phyloP scores from a whole-genome alignment of 164 flowering plant species.

The Annona cherimola region DNA sequence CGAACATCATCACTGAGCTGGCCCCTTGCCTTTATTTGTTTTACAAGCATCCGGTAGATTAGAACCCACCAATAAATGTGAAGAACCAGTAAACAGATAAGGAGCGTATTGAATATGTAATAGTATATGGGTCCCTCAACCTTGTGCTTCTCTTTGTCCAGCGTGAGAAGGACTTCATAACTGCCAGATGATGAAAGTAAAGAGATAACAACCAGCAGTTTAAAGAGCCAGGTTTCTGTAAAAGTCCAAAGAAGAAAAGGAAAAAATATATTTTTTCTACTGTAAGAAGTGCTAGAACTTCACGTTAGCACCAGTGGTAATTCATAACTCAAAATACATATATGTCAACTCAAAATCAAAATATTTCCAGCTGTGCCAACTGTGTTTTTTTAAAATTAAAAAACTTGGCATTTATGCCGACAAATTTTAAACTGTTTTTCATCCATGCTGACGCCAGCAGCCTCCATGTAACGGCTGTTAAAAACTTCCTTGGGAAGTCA shows the following conservation, averaged over 20 bases:
- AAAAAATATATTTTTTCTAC: not conserved
- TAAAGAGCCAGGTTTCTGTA: not conserved
- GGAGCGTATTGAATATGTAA: slow-evolving; percentile 77
- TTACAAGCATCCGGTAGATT: slow-evolving; percentile 83
- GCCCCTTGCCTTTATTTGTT: slow-evolving; percentile 83
- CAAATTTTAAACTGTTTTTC: too few relatives aligned
- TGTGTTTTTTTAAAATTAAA: too few relatives aligned
- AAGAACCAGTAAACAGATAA: slow-evolving; percentile 77
- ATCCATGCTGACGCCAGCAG: too few relatives aligned
- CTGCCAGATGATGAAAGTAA: slow-evolving; percentile 34
- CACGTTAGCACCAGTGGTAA: too few relatives aligned
- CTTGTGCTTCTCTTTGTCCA: slow-evolving; percentile 65
- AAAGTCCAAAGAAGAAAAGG: not conserved
- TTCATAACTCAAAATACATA: not conserved
- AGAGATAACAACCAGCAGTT: not conserved
- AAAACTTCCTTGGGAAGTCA: too few relatives aligned
- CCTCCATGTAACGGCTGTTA: too few relatives aligned
- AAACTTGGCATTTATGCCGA: too few relatives aligned
- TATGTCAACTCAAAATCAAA: not conserved
- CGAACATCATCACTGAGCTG: slow-evolving; percentile 85
- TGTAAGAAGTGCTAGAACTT: too few relatives aligned
- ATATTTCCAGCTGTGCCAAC: not conserved
- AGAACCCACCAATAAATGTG: slow-evolving; percentile 92
- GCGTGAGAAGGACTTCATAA: slow-evolving; percentile 60
- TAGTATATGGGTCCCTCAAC: slow-evolving; percentile 80